Evolutionary conservation across 1,284 basidiomycete genomes (phyloP).

Genomic region (Ceratobasidium papillatum): DNA sequence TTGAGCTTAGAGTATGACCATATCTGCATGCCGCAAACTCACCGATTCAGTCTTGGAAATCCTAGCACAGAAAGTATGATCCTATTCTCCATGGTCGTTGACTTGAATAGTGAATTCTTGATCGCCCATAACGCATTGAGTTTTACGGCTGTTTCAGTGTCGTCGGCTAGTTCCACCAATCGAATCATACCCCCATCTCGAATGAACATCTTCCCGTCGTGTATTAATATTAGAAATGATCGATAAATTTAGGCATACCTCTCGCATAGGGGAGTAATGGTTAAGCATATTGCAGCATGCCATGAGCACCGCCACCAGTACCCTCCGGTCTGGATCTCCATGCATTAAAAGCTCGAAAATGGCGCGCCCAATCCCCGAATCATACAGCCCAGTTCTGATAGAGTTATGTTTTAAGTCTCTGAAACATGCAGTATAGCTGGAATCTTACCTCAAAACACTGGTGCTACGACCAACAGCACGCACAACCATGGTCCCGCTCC

Average conservation of each 20-base stretch:
- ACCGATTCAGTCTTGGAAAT: slow-evolving; percentile 21
- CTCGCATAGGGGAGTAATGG: slow-evolving; percentile 33
- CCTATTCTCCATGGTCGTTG: slow-evolving; percentile 1
- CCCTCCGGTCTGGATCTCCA: slow-evolving; percentile 25
- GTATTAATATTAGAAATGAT: not conserved
- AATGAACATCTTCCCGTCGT: slow-evolving; percentile 25
- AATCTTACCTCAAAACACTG: slow-evolving; percentile 19
- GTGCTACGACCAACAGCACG: slow-evolving; percentile 26
- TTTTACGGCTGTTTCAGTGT: slow-evolving; percentile 10
- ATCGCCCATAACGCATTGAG: slow-evolving; percentile 30
- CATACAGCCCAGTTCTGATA: slow-evolving; percentile 23
- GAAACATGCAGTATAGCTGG: not conserved
- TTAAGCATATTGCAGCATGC: slow-evolving; percentile 35
- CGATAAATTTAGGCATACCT: slow-evolving; percentile 6
- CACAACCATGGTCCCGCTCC: slow-evolving; percentile 27
- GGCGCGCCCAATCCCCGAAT: slow-evolving; percentile 35
- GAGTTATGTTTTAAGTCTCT: not conserved
- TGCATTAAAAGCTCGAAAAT: slow-evolving; percentile 31
- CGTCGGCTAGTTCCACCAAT: slow-evolving; percentile 16
- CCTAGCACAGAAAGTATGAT: not conserved
- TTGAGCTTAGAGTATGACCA: too few species aligned
- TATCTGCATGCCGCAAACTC: not conserved
- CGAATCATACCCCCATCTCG: slow-evolving; percentile 27
- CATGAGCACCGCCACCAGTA: slow-evolving; percentile 21
- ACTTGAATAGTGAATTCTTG: slow-evolving; percentile 17